Base-by-base conservation (phyloP, 1,284 basidiomycete genomes). In the Takashimella koratensis region DNA sequence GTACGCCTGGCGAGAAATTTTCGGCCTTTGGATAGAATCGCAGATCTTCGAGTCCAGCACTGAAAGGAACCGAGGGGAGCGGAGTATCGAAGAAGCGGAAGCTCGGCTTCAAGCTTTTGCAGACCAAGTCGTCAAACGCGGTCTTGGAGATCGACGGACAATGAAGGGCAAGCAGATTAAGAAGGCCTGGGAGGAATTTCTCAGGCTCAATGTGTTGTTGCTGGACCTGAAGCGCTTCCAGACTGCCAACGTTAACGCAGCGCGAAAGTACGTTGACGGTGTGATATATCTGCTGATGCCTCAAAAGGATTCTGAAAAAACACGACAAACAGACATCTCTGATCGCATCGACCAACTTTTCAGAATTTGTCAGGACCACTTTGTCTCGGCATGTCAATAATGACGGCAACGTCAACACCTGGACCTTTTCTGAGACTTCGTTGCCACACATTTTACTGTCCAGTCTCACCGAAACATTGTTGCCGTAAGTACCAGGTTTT, bases 1-100 rank as follows among this genome's bases (percentile, higher is more conserved):
- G n/a, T 93, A 91, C 67, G 83, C 84, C 3, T 97, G 94, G 94
- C 79, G 94, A 26, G 86, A 91, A 73, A 87, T 97, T 27, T 96
- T 98, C 67, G 83, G 85, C 47, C 76, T 95, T 2, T 97, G 95
- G 77, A 79, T 90, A 49, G 91, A 97, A 63, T 78, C 84, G 1
- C 87, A 95, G 66, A 85, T 97, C 5, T 97, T 96, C 64, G 91
- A 95, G 71, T 84, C 83, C 44, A 76, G 84, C 25, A 76, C 80
- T n/a, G 93, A 96, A 71, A 75, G 81, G 2, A 80, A 82, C 55
- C 76, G 86, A 5, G 91, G 91, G 1, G 90, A 94, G 70, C 77
- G 87, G 22, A 81, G 81, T 21, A 74, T 86, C 4, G 79, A 88
- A 51, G 88, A 92, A 58, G 82, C 84, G 3, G 90, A 95, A 71